Base-by-base conservation (phyloP, 2,329 filamentous ascomycete species). In the Berkeleyomyces rouxiae region DNA sequence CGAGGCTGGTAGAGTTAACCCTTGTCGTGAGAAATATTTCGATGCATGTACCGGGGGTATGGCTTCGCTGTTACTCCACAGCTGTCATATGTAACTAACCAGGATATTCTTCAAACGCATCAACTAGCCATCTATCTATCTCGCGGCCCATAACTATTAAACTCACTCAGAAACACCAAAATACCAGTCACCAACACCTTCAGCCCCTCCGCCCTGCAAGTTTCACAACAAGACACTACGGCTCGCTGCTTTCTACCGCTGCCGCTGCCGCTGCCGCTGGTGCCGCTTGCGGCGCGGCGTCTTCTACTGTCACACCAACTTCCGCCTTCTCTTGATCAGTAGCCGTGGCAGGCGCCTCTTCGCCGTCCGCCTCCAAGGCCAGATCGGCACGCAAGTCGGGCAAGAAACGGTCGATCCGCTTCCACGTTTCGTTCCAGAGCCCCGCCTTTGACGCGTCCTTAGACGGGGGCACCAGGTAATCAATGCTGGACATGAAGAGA, bases 401-500 rank as follows among this genome's bases (percentile, higher is more conserved):
- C 61, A 86, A 67, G 71, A 86, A 86, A 10, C 83, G 77, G 68
- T 86, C 82, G 65, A 86, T 82, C 40, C 82, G 76, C 69, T 84
- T 84, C 82, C 79, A 84, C 3, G 79, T 85, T 71, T 85, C 83
- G 11, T 72, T 75, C 82, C 78, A 85, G 16, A 84, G 74, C 69
- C 77, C 78, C 70, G 78, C 78, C 68, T 80, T 79, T 4, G 74
- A 75, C 1, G 77, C 70, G 66, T 85, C 79, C 67, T 79, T 73
- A 66, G 74, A 77, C 10, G 88, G 88, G 1, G 88, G 81, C 0
- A 89, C 84, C 4, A 99, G 81, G 69, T 88, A 91, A 43, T 88
- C 91, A 59, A 87, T 91, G 71, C 86, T 93, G 4, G 88, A 85
- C 90, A 99, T 96, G 69, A 99, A 93, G 7, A 99, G 79, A 33